Base-by-base conservation (phyloP, 2,329 filamentous ascomycete genomes). In the Claviceps pusilla region DNA sequence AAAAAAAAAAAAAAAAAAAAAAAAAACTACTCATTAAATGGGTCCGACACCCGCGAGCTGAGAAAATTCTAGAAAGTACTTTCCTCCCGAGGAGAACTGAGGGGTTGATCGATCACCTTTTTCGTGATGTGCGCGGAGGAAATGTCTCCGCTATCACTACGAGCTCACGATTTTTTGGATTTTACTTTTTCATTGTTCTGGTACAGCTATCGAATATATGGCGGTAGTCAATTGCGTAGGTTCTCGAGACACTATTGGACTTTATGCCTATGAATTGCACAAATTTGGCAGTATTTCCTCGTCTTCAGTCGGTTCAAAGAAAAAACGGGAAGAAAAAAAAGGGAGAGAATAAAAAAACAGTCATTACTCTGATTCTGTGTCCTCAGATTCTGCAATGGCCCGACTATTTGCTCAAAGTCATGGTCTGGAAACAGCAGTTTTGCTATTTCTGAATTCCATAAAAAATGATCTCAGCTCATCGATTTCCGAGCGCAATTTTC, bases 401-500 rank as follows among this genome's bases (percentile, higher is more conserved):
- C n/a, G 24, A 35, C 9, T 53, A 29, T 19, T 50, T 43, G 28
- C 9, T n/a, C 24, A 11, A 31, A n/a, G 10, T 35, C 28, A 24
- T 41, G 10, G 33, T 29, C 31, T 52, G 3, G 33, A 28, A 31
- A 11, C 43, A 7, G n/a, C 42, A 35, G 35, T 24, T 24, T 24
- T 24, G 24, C 24, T 24, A 24, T 53, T 41, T 37, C 55, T 63
- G 24, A 69, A 59, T 9, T 69, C 61, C 2, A 59, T 59, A 52
- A 82, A 56, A 64, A 80, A 62, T 3, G 64, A 61, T 66, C 77
- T 82, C 57, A 86, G 65, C 60, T 79, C 73, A 12, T 76, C 72
- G 9, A 84, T 71, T 62, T 86, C 83, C 7, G 68, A 69, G 53
- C 76, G 75, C 59, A 85, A 69, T 64, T 77, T 75, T 60, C 70